phyloP scores from a whole-genome alignment of 1,284 basidiomycete genomes.

The Trichosporon sp. region DNA sequence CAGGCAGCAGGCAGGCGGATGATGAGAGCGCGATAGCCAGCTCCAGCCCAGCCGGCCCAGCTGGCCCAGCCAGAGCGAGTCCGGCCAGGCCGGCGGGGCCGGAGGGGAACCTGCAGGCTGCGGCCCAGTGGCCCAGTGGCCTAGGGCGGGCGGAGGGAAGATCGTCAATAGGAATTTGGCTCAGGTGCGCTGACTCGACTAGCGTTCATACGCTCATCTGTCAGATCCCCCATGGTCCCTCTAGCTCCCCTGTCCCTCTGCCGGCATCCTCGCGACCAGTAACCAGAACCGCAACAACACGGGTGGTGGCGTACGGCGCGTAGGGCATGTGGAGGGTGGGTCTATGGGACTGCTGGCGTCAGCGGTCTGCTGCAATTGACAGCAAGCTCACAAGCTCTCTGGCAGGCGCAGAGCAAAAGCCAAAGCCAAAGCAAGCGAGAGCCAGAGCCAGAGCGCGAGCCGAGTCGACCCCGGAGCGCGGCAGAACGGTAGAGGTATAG shows the following conservation, averaged over 20 bases:
- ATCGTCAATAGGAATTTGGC: slow-evolving; percentile 6
- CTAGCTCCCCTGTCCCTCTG: not conserved
- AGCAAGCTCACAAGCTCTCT: not conserved
- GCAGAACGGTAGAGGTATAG: not conserved
- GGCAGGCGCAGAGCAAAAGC: not conserved
- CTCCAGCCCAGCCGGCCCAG: not conserved
- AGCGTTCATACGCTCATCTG: not conserved
- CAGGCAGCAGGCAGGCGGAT: not conserved
- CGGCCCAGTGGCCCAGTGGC: not conserved
- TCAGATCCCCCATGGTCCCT: not conserved
- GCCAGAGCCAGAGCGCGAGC: not conserved
- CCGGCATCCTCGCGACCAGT: not conserved
- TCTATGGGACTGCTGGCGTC: not conserved
- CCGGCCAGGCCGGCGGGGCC: not conserved
- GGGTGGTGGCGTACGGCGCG: not conserved
- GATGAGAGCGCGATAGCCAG: not conserved
- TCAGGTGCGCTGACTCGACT: not conserved
- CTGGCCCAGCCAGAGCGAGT: not conserved
- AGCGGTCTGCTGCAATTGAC: not conserved
- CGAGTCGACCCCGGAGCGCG: not conserved
- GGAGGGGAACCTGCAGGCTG: not conserved
- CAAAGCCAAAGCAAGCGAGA: not conserved
- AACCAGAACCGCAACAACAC: not conserved
- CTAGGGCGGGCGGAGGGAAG: not conserved
- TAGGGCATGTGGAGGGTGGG: not conserved